Evolutionary conservation across 2,329 filamentous ascomycete species (phyloP), one percentile per base, ranked within the genome.

Genomic region (Penicillium polonicum): DNA sequence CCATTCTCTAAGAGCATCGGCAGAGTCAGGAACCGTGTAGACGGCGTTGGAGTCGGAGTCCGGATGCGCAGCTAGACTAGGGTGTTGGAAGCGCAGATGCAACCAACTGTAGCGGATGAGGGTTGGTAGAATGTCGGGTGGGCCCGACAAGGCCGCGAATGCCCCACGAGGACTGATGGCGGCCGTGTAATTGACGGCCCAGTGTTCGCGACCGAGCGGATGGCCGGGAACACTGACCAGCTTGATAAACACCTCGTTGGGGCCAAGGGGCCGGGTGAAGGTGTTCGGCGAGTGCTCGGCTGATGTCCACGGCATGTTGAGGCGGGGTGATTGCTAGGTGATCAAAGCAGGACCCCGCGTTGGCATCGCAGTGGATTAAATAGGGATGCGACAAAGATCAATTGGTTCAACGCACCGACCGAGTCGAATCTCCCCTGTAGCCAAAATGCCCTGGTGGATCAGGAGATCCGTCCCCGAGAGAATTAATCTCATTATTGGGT

Each of bases 161-260:
- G n/a, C 19, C 36, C 52, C 52, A 13, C 29, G 50, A 12, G 61
- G 56, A 19, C 46, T 50, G 54, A 72, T 52, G 42, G 57, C 52
- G 42, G 62, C 60, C 2, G 63, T 60, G 4, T 63, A 61, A 27
- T 68, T 68, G 48, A 74, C 59, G 17, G 71, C 60, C 71, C 72
- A 73, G 53, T 72, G 66, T 55, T 74, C 71, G 43, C 70, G 69
- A 29, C 68, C 65, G 10, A 72, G 52, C 5, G 62, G 52, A 27
- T 60, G 59, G 36, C 63, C 66, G 25, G 59, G 48, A 41, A 72
- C 70, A n/a, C 63, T 70, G n/a, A 70, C 27, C 4, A 72, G 56
- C 50, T 70, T 72, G 53, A 71, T 69, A 35, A 69, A 74, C 5
- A 55, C 62, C 61, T 73, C 70, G 42, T 61, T 61, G 13, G 59